Base-by-base conservation (phyloP, 352 stramenopile genomes). In the Phytophthora gonapodyides region DNA sequence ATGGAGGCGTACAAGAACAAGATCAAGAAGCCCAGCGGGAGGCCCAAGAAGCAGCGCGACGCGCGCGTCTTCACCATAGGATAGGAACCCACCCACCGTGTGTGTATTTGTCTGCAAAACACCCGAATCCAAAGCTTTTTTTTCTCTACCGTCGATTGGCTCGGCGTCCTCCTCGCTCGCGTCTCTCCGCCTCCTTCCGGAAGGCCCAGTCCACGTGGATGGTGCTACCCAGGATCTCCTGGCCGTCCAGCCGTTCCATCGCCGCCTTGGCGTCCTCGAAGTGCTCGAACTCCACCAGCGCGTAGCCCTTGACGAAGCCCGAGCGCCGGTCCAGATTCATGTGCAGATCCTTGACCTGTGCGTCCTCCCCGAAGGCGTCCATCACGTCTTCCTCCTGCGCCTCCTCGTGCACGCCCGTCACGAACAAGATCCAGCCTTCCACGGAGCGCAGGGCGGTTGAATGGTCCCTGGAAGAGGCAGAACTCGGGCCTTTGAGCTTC, bases 371-470 rank as follows among this genome's bases (percentile, higher is more conserved):
- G 68, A 98, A 99, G 5, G 80, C 82, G 67, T 99, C 96, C 52
- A 98, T 76, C 43, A 99, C 73, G 68, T 99, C 92, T 64, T 99
- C 97, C 62, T 99, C 94, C 66, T 98, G 89, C 11, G 96, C 95
- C 68, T 99, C 96, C 67, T 98, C 91, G 64, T 99, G 93, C 36
- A 99, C 80, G 57, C 93, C 93, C 12, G 84, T 96, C 30, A 98
- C 92, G 69, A 99, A 98, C 11, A 99, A 67, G 40, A 98, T 88
- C 92, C 95, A 99, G n/a, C 97, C 97, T 73, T 99, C 96, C 7
- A 98, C 88, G 49, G 87, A 97, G 57, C 87, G 78, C 19, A 93
- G 73, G 7, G 82, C 82, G 16, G 52, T 84, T 19, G 77, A 76
- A 62, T 88, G 70, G 30, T 84, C 72, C 13, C 66, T 62, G 17